These are phyloP conservation scores for Septoria petroselini DNA, from an alignment of 2,329 filamentous ascomycete species.

Conservation along the genomic window DNA sequence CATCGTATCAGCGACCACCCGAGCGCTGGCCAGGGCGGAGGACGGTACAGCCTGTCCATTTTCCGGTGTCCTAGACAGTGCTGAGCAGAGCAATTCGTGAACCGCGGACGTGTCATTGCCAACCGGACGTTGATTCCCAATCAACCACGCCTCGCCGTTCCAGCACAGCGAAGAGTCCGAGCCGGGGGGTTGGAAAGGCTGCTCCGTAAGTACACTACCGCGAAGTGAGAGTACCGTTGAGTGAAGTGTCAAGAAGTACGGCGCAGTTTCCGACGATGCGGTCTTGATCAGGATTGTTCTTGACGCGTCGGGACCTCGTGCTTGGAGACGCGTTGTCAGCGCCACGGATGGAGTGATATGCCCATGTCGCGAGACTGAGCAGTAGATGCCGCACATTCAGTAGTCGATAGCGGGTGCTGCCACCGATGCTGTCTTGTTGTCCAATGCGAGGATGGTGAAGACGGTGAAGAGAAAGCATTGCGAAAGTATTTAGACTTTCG, in stretches of 20 bases:
- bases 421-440: too few relatives aligned
- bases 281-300: constrained; percentile 12
- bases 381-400: constrained; percentile 42
- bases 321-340: constrained; percentile 27
- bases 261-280: not conserved
- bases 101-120: constrained; percentile 78
- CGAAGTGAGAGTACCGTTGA: constrained; percentile 91
- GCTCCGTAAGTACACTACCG: constrained; percentile 65
- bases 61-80: not conserved
- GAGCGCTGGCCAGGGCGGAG: not conserved
- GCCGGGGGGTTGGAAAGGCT: constrained; percentile 64
- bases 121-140: constrained; percentile 55
- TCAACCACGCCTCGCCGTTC: constrained; percentile 95
- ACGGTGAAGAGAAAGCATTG: too few relatives aligned
- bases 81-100: constrained; percentile 54
- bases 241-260: constrained; percentile 56
- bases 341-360: constrained; percentile 25
- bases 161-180: constrained; percentile 76
- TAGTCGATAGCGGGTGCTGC: too few relatives aligned
- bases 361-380: constrained; percentile 30
- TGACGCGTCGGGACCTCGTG: constrained; percentile 35
- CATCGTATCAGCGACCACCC: constrained; percentile 18
- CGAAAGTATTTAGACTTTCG: too few relatives aligned
- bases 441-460: not conserved
- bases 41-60: not conserved